Percentiles rank a stretch among this genome's conserved stretches.
phyloP scores from a whole-genome alignment of 2,329 filamentous ascomycete genomes.

The Penicillium rolfsii region DNA sequence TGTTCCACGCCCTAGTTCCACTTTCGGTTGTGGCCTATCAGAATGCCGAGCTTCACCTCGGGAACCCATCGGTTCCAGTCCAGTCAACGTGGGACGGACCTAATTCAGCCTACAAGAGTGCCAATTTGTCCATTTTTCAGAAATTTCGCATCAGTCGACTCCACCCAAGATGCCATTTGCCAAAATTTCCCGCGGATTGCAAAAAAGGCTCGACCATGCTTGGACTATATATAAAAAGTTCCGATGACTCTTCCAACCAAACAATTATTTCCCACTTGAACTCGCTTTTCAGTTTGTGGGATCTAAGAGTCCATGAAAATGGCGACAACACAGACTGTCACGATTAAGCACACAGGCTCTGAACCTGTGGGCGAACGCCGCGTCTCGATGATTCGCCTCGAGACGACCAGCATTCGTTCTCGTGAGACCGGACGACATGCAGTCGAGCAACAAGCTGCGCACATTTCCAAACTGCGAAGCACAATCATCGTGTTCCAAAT shows the following conservation, averaged over 20 bases:
- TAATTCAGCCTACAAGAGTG: background rate
- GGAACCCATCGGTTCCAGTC: slow-evolving; percentile 4
- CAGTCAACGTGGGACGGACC: background rate
- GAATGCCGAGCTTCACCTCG: background rate
- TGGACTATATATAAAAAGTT: background rate
- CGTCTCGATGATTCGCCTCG: slow-evolving; percentile 3
- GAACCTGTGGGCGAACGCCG: slow-evolving; percentile 1
- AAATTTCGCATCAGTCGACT: slow-evolving; percentile 4
- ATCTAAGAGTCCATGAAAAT: background rate
- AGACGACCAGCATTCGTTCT: slow-evolving; percentile 2
- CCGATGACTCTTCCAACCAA: background rate
- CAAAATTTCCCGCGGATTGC: background rate
- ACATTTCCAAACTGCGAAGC: slow-evolving; percentile 1
- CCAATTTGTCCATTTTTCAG: background rate
- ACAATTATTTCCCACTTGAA: background rate
- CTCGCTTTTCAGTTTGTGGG: background rate
- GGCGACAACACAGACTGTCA: slow-evolving; percentile 4
- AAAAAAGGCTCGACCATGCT: background rate
- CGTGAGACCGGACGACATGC: background rate
- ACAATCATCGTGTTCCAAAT: slow-evolving; percentile 2
- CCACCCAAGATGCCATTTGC: slow-evolving; percentile 4
- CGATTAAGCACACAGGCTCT: slow-evolving; percentile 9
- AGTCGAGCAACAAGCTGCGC: background rate
- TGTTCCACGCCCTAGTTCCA: slow-evolving; percentile 1
- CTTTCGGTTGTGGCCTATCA: background rate